Evolutionary conservation across 2,329 filamentous ascomycete species (phyloP).

Genomic region (Ilyonectria mors-panacis): DNA sequence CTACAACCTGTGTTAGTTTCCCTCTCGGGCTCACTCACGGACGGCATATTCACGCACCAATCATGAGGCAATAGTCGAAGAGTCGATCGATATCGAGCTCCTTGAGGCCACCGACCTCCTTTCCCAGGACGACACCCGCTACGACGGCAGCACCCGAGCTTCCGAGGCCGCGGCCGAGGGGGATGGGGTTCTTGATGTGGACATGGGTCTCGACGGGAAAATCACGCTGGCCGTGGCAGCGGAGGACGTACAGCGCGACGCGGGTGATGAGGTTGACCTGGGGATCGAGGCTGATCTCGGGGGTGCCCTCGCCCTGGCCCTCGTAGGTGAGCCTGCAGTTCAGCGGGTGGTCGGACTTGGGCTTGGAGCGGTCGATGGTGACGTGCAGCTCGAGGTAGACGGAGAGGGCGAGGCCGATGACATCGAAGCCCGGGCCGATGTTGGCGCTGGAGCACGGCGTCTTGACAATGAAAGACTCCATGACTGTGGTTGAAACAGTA

Average conservation of each 20-base stretch:
- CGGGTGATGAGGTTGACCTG: slow-evolving; percentile 94
- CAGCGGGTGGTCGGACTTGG: slow-evolving; percentile 72
- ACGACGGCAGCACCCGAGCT: slow-evolving; percentile 96
- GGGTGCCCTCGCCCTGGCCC: slow-evolving; percentile 79
- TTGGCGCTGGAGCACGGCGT: slow-evolving; percentile 97
- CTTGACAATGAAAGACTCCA: slow-evolving; percentile 79
- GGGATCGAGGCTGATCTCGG: slow-evolving; percentile 85
- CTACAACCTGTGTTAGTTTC: slow-evolving; percentile 54
- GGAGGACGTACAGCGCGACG: slow-evolving; percentile 92
- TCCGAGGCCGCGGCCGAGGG: slow-evolving; percentile 91
- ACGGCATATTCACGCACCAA: slow-evolving; percentile 69
- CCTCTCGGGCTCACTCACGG: not conserved
- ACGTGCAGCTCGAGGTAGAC: slow-evolving; percentile 93
- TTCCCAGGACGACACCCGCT: slow-evolving; percentile 92
- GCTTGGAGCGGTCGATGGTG: slow-evolving; percentile 75
- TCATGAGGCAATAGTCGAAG: slow-evolving; percentile 98
- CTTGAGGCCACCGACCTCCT: slow-evolving; percentile 86
- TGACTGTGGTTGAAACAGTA: slow-evolving; percentile 52
- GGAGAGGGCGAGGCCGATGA: slow-evolving; percentile 94
- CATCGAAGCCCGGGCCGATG: slow-evolving; percentile 97
- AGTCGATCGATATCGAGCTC: slow-evolving; percentile 83
- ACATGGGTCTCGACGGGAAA: slow-evolving; percentile 92
- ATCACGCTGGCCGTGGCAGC: slow-evolving; percentile 87
- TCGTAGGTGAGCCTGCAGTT: slow-evolving; percentile 96
- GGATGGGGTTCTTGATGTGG: slow-evolving; percentile 96